Evolutionary conservation across 768 basidiomycete genomes (phyloP).

Genomic region (Auricularia sp.): DNA sequence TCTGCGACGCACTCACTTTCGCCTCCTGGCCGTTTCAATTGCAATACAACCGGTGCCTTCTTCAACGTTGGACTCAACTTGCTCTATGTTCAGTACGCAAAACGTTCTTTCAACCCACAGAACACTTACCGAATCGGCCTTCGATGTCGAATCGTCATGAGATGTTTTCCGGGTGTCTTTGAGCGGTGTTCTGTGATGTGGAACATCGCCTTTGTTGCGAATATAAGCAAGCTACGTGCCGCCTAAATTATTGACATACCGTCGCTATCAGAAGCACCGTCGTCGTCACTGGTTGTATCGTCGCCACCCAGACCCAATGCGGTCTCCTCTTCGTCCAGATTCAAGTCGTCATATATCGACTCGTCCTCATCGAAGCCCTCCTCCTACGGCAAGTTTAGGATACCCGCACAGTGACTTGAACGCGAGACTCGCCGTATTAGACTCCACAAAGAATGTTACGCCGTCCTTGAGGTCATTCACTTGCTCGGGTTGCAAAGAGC

Average conservation of each 20-base stretch:
- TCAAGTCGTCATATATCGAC: constrained; percentile 95
- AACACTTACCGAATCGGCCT: not conserved
- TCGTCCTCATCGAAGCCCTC: constrained; percentile 97
- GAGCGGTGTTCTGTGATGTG: constrained; percentile 43
- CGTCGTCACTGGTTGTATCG: constrained; percentile 38
- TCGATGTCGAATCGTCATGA: constrained; percentile 42
- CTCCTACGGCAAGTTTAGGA: constrained; percentile 43
- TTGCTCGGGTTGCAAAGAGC: constrained; percentile 72
- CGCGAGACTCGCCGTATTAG: constrained; percentile 67
- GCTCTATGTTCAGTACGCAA: not conserved
- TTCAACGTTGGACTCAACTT: constrained; percentile 68
- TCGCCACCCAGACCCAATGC: constrained; percentile 69
- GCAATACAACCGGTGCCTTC: constrained; percentile 50
- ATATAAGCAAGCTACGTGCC: too few relatives aligned
- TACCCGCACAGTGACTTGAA: constrained; percentile 12
- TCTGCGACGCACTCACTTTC: not conserved
- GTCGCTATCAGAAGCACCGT: constrained; percentile 67
- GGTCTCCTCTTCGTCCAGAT: constrained; percentile 94
- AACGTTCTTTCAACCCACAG: not conserved
- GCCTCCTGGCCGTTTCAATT: not conserved
- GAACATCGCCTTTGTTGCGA: constrained; percentile 31
- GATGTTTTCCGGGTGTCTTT: constrained; percentile 39
- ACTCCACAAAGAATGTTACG: constrained; percentile 91
- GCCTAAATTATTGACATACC: constrained; percentile 26
- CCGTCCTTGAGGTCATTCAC: constrained; percentile 83